phyloP scores from a whole-genome alignment of 1,139 yeast genomes.

The Fermentozyma sake region DNA sequence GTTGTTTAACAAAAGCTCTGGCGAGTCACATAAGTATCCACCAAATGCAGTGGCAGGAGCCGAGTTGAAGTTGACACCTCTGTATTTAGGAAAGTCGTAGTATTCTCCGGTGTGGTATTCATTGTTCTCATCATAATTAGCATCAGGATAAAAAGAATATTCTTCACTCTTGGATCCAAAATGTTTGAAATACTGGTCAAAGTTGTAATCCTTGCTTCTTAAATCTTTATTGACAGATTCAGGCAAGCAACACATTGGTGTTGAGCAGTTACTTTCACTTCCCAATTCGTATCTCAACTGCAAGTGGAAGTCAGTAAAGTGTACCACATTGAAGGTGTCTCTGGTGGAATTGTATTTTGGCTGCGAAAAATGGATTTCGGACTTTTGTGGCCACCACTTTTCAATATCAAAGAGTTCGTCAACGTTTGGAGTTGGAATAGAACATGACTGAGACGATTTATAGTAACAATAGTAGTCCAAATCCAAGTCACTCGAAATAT shows the following conservation, averaged over 20 bases:
- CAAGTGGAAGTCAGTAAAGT: constrained; percentile 61
- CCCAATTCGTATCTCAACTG: constrained; percentile 55
- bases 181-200: constrained; percentile 21
- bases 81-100: constrained; percentile 30
- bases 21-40: constrained; percentile 59
- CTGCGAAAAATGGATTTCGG: constrained; percentile 17
- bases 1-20: constrained; percentile 53
- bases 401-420: constrained; percentile 21
- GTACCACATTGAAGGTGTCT: constrained; percentile 54
- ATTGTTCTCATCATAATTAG: constrained; percentile 33
- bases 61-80: constrained; percentile 39
- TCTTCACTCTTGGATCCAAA: constrained; percentile 16
- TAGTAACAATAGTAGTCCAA: constrained; percentile 32
- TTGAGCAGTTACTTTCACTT: constrained; percentile 57
- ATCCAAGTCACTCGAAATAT: constrained; percentile 33
- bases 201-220: constrained; percentile 23
- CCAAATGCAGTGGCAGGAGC: constrained; percentile 61
- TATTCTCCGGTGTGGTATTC: constrained; percentile 37
- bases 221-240: constrained; percentile 31
- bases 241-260: constrained; percentile 47
- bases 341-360: constrained; percentile 19
- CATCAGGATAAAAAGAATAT: constrained; percentile 31
- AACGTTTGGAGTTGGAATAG: constrained; percentile 28
- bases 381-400: constrained; percentile 31
- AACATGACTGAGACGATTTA: constrained; percentile 21